Evolutionary conservation across 2,329 filamentous ascomycete genomes (phyloP), one percentile per base, ranked within the genome.

Genomic region (Diaporthe velutina): DNA sequence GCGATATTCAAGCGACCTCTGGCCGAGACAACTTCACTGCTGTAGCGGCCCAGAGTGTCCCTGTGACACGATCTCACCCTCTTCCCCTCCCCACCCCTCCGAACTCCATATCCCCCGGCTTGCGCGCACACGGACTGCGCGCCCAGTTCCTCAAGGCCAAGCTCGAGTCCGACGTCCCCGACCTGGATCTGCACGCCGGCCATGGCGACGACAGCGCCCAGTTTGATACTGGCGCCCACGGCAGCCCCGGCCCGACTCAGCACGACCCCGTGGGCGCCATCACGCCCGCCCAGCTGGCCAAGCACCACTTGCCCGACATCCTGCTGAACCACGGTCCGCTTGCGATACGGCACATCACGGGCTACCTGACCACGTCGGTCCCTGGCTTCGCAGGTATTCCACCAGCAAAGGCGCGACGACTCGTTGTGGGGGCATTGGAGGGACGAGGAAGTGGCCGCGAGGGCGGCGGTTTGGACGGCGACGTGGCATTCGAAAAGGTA

Each of bases 331-430:
- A 98, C 81, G 97, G 96, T 33, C 96, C 97, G 67, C 86, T 98
- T 83, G 95, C 97, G 70, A 98, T 99, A 83, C 94, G 96, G 80
- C 94, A 98, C 85, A 93, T 99, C 82, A 98, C 98, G 91, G 95
- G 95, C 78, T 96, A 98, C 84, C 89, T 99, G 80, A 98, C 95
- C 50, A 96, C 96, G 66, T 95, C 94, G 19, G 95, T 99, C 15
- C 96, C 97, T 35, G 97, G 96, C 76, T 98, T 98, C 83, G 95
- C 95, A 52, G 91, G 93, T 71, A 97, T 98, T 73, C 93, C 95
- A 35, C 95, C 95, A 72, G 93, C 94, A 75, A 98, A 98, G 87
- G 96, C 97, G 58, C 91, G 97, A 79, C 91, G 96, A 83, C 87
- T 98, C 75, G 95, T 98, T 7, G 96, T 98, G n/a, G 94, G 93